These are phyloP conservation scores for Didymosphaeria variabile DNA, from an alignment of 2,329 filamentous ascomycete genomes.

Conservation along the genomic window DNA sequence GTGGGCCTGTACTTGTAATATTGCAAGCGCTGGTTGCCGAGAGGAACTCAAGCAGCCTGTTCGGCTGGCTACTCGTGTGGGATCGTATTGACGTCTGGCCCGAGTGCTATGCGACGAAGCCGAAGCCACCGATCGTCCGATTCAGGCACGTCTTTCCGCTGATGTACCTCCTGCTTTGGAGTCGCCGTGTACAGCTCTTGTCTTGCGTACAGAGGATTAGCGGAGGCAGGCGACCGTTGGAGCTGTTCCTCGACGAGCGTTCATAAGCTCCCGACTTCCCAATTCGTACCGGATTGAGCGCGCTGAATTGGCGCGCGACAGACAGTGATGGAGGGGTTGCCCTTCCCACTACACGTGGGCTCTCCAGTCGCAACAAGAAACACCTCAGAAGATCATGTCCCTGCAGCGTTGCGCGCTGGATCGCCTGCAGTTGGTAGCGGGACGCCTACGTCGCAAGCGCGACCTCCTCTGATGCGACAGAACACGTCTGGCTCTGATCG, in stretches of 20 bases:
- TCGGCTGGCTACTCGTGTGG: not conserved
- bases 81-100: constrained; percentile 1
- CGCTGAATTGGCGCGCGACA: not conserved
- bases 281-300: not conserved
- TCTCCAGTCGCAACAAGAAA: constrained; percentile 33
- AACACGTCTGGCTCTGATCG: constrained; percentile 44
- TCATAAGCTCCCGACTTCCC: not conserved
- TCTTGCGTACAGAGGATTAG: not conserved
- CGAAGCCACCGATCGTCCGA: constrained; percentile 1
- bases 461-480: constrained; percentile 37
- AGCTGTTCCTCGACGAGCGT: not conserved
- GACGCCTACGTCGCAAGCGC: constrained; percentile 23
- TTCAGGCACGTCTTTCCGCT: not conserved
- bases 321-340: constrained; percentile 38
- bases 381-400: constrained; percentile 32
- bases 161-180: not conserved
- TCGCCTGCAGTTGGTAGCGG: constrained; percentile 35
- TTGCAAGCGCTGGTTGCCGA: not conserved
- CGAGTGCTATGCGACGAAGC: constrained; percentile 8
- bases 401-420: constrained; percentile 40
- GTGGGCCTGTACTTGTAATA: too few relatives aligned
- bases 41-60: not conserved
- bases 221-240: not conserved
- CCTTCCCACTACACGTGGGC: constrained; percentile 42
- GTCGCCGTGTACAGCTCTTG: not conserved